Base-by-base conservation (phyloP, 768 basidiomycete genomes). In the Lactarius deliciosus region DNA sequence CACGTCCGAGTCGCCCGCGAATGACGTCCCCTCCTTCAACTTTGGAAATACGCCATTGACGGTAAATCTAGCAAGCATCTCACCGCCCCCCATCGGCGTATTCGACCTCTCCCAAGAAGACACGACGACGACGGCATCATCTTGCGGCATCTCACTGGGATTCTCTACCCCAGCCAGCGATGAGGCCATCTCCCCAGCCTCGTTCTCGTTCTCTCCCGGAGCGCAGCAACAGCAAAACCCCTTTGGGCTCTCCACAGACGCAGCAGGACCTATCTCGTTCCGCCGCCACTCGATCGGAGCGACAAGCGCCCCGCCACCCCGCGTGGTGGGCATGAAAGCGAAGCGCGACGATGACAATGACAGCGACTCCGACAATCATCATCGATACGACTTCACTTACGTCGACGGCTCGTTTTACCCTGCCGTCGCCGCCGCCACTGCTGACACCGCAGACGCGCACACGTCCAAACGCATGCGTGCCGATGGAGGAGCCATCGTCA, bases 381-480 rank as follows among this genome's bases (percentile, higher is more conserved):
- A 32, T 6, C 32, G 6, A 7, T 32, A 32, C 32, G 32, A 7
- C 32, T 32, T 8, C 47, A 32, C 18, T 9, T 5, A 5, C n/a
- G 43, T 13, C 43, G 57, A 16, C 10, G 18, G 60, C 20, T 30
- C 64, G 64, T 10, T 9, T 32, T 60, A 18, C 25, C 64, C n/a
- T 7, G 8, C 22, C 8, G 3, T n/a, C n/a, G n/a, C 22, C 56
- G 13, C 25, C 18, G 43, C 20, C 13, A n/a, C 25, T 8, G 28
- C 41, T 0, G 47, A 13, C 11, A 11, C n/a, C 8, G 30, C 55
- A 9, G 36, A 4, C 5, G 25, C 15, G 15, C 56, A 57, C 30
- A 6, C 22, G 22, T 41, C 20, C 7, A 67, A 67, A 28, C 62
- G 62, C 40, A 59, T 40, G 5, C 62, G 53, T 7, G 43, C 62